These are phyloP conservation scores for Acmispon strigosus DNA, from an alignment of 306 rosid genomes.

Conservation along the genomic window DNA sequence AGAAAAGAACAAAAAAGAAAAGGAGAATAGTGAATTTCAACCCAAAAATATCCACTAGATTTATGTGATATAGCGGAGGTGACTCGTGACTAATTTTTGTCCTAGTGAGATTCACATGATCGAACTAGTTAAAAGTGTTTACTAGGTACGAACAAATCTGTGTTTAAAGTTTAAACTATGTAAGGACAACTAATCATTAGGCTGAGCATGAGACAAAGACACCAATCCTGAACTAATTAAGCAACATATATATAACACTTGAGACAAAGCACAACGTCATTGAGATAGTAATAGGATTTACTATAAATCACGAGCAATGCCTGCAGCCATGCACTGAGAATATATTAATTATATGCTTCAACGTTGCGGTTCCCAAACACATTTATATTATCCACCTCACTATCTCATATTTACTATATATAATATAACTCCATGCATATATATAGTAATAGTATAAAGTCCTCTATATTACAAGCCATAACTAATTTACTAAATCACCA, in stretches of 20 bases:
- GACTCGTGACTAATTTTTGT: neutral
- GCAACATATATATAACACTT: neutral
- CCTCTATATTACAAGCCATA: slow-evolving; percentile 34
- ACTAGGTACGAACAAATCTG: neutral
- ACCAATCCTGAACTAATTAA: neutral
- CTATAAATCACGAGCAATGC: slow-evolving; percentile 14
- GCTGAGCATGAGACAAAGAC: neutral
- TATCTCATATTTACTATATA: slow-evolving; percentile 16
- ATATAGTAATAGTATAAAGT: slow-evolving; percentile 5
- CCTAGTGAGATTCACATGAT: neutral
- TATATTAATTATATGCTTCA: slow-evolving; percentile 21
- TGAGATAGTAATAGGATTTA: neutral
- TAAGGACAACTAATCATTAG: slow-evolving; percentile 18
- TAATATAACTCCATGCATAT: neutral
- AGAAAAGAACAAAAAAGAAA: no score
- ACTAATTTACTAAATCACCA: slow-evolving; percentile 11
- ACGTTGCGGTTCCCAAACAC: slow-evolving; percentile 24
- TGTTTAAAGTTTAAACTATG: neutral
- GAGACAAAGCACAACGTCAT: slow-evolving; percentile 6
- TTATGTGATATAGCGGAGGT: neutral
- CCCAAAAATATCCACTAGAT: no score
- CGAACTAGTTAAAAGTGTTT: neutral
- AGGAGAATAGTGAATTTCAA: no score
- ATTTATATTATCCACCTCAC: slow-evolving; percentile 12
- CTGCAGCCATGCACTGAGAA: neutral